Evolutionary conservation across 768 basidiomycete genomes (phyloP), one percentile per base, ranked within the genome.

Genomic region (Boletus vinaceobasis): DNA sequence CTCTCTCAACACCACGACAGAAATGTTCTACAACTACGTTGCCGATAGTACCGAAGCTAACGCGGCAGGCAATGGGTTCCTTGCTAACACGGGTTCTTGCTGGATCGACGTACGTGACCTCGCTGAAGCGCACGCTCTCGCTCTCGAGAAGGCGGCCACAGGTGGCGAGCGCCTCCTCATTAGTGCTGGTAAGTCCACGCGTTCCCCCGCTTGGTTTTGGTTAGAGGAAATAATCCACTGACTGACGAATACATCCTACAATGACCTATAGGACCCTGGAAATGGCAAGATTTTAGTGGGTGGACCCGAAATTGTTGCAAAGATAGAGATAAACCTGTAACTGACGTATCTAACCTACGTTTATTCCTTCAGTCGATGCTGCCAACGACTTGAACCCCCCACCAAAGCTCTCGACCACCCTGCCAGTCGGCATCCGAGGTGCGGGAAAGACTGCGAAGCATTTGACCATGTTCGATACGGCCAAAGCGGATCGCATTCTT

Each of bases 91-190:
- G 17, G 67, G 69, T 6, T 62, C 63, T 14, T 54, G 61, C 23
- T 82, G 77, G 74, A 62, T 80, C 29, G 80, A 85, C 48, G 82
- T 84, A 7, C 76, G 82, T 7, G 83, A 85, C 62, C 63, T 82
- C 33, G 83, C 79, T 0, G 66, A 71, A 15, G 83, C 79, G 0
- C 85, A 87, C 60, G 74, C 75, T 0, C 65, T 71, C 6, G 82
- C 83, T 5, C 65, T 90, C 21, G 74, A 75, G 50, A 77, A 74
- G 47, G 72, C 76, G 27, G 75, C 72, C 3, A 85, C 84, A 0
- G 79, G 77, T 3, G 81, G 81, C 1, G 74, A 87, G 52, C 73
- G 87, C 33, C 77, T 87, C 61, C 75, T 88, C 61, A 58, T 81
- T 38, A 69, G 67, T n/a, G 70, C 66, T 3, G 73, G 75, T 58